Evolutionary conservation across 129 eudicot species (phyloP).

Genomic region (Glebionis coronaria): DNA sequence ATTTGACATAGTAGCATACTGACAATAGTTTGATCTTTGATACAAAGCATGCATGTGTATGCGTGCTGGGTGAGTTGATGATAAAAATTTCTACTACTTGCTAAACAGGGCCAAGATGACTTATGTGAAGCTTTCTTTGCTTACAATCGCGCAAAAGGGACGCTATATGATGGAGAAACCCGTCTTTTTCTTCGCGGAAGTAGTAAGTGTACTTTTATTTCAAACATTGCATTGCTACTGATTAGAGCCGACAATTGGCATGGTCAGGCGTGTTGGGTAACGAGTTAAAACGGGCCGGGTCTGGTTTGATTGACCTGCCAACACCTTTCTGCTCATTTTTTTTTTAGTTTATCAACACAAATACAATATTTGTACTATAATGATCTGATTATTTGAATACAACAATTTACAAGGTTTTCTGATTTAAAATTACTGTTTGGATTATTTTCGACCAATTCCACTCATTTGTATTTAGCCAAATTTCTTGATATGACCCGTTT

Average conservation of each 20-base stretch:
- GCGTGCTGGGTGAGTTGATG: background rate
- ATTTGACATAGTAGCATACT: background rate
- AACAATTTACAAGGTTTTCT: too few relatives aligned
- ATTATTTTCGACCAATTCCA: too few relatives aligned
- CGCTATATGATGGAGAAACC: constrained; percentile 99
- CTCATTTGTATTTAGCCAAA: too few relatives aligned
- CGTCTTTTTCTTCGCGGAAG: constrained; percentile 81
- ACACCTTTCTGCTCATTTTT: too few relatives aligned
- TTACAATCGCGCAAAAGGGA: constrained; percentile 94
- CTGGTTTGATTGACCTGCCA: too few relatives aligned
- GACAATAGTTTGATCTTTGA: background rate
- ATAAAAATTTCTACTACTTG: constrained; percentile 10
- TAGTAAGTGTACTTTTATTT: constrained; percentile 41
- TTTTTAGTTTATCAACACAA: too few relatives aligned
- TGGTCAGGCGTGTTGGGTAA: too few relatives aligned
- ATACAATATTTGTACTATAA: too few relatives aligned
- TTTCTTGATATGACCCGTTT: too few relatives aligned
- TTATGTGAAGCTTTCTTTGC: constrained; percentile 88
- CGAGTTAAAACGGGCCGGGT: too few relatives aligned
- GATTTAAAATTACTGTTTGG: too few relatives aligned
- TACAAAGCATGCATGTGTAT: background rate
- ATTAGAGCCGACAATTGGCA: background rate
- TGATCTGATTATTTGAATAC: too few relatives aligned
- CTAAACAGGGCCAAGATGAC: constrained; percentile 93
- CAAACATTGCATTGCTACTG: background rate